Evolutionary conservation across 805 yeast species (phyloP).

Genomic region (Ogataea methanolica): DNA sequence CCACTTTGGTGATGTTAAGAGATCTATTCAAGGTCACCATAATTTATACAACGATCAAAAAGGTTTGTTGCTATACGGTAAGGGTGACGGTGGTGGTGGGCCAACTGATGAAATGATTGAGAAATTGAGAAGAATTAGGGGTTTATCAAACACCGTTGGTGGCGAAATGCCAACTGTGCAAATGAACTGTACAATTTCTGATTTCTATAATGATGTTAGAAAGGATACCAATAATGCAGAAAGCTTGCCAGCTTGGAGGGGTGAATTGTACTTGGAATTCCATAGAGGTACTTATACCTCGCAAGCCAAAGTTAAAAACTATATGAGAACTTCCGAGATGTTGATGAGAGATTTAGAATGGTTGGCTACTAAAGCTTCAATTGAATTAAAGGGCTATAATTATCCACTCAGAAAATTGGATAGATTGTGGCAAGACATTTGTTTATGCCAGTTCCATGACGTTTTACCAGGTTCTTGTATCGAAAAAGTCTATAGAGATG

Average conservation of each 20-base stretch:
- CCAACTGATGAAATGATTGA: conserved; percentile 93
- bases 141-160: conserved; percentile 76
- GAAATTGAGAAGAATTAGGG: conserved; percentile 86
- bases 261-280: conserved; percentile 90
- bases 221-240: conserved; percentile 60
- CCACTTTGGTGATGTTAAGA: conserved; percentile 84
- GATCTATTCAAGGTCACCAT: conserved; percentile 79
- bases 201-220: conserved; percentile 67
- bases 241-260: conserved; percentile 80
- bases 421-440: conserved; percentile 80
- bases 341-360: conserved; percentile 82
- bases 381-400: conserved; percentile 44
- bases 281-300: conserved; percentile 97
- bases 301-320: conserved; percentile 80
- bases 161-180: conserved; percentile 72
- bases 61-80: conserved; percentile 80
- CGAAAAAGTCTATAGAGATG: conserved; percentile 86
- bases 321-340: conserved; percentile 72
- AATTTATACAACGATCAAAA: conserved; percentile 76
- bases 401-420: conserved; percentile 72
- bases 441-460: conserved; percentile 93
- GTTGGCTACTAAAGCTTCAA: conserved; percentile 72
- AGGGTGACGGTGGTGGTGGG: conserved; percentile 99
- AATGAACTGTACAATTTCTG: conserved; percentile 73
- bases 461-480: conserved; percentile 97